Base-by-base conservation (phyloP, 2,329 filamentous ascomycete species). In the Claviceps humidiphila region DNA sequence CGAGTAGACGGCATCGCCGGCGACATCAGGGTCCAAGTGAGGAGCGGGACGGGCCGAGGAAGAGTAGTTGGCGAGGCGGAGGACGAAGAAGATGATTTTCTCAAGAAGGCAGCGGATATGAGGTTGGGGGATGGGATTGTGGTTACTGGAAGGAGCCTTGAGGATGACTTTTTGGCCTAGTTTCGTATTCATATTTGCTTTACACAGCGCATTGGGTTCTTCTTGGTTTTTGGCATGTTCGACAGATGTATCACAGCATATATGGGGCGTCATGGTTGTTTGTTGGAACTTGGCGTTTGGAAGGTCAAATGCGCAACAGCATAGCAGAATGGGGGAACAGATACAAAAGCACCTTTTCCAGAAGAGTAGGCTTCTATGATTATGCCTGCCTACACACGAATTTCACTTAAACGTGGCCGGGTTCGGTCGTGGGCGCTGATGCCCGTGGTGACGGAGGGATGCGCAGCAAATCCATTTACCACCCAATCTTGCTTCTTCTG, bases 1-100 rank as follows among this genome's bases (percentile, higher is more conserved):
- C 68, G 74, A 37, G 70, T 81, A 22, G 77, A 81, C 53, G 78
- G 77, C 47, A 72, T 80, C 9, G 68, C 72, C 14, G 77, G 76
- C 16, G 77, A 81, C 56, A 73, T 81, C 24, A 74, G 75, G 57
- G 75, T 81, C 8, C 71, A 77, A 56, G 70, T 79, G 6, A 72
- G 74, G 30, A 66, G 66, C 6, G 61, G 60, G 38, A 60, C 56
- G 13, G 60, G 64, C 4, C 53, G 54, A 26, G 51, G 52, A 4
- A 22, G 50, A 34, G 50, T 50, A 11, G 42, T 39, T 14, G 43
- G 39, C n/a, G 47, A 52, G 43, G 38, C 17, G 34, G 48, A 3
- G 51, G 30, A 26, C 16, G 42, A 48, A 13, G 26, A 51, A 5
- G 40, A 34, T n/a, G 60, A 73, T 38, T 62, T 76, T n/a, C 66